These are phyloP conservation scores for Ogataea hybrid DNA, from an alignment of 1,139 yeast species.

Conservation along the genomic window DNA sequence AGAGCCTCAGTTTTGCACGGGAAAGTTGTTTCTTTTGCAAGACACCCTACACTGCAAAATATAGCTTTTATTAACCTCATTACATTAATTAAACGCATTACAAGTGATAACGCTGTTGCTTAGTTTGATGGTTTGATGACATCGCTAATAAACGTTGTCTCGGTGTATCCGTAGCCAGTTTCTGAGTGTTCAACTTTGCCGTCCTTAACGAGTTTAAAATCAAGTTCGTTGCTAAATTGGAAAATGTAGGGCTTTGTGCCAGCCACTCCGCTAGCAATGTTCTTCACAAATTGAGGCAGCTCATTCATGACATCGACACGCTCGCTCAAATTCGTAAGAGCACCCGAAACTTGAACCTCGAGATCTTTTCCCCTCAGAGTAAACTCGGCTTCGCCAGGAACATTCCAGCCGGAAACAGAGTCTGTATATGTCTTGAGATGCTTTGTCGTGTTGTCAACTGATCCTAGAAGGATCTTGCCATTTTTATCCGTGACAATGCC, in stretches of 20 bases:
- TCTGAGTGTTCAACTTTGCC: conserved; percentile 41
- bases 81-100: conserved; percentile 7
- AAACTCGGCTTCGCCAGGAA: conserved; percentile 68
- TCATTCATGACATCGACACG: conserved; percentile 98
- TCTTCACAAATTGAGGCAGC: conserved; percentile 90
- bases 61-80: conserved; percentile 4
- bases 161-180: conserved; percentile 71
- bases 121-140: conserved; percentile 13
- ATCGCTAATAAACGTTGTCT: conserved; percentile 72
- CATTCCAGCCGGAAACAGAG: conserved; percentile 90
- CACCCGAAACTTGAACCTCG: conserved; percentile 49
- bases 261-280: conserved; percentile 89
- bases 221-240: conserved; percentile 70
- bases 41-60: background rate
- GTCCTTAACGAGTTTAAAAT: conserved; percentile 35
- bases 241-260: conserved; percentile 95
- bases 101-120: conserved; percentile 1
- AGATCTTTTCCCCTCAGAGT: conserved; percentile 49
- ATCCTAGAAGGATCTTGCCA: conserved; percentile 61
- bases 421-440: conserved; percentile 63
- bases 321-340: conserved; percentile 63
- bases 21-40: conserved; percentile 1
- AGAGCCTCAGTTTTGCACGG: background rate
- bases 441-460: conserved; percentile 61
- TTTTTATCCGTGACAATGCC: conserved; percentile 66